Base-by-base conservation (phyloP, 116 monocot genomes). In the Cymodocea nodosa region DNA sequence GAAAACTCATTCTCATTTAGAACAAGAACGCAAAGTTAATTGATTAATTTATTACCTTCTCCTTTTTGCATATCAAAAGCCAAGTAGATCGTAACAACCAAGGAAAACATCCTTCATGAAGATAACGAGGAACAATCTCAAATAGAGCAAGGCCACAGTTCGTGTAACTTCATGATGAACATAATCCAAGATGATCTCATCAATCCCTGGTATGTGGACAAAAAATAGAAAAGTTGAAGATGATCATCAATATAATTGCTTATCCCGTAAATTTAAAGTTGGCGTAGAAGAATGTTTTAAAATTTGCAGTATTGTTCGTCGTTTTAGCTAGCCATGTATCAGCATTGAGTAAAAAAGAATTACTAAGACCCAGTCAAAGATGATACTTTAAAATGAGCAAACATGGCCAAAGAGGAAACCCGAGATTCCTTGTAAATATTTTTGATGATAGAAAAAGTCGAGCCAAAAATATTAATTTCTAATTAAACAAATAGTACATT, bases 81-180 rank as follows among this genome's bases (percentile, higher is more conserved):
- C 54, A 48, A 67, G 53, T 18, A 67, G 17, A 67, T 67, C 67
- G 13, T 67, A 67, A 48, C 52, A 23, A 53, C 51, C 49, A 35
- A 67, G 52, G 67, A 67, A 67, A 67, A 67, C 35, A 54, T 67
- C 67, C 17, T 54, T 67, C 67, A 67, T 54, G 52, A 67, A 40
- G 1, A 67, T 17, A 35, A 67, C 54, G 17, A 67, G 67, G 53
- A 52, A 67, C 67, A 67, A 67, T 54, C 67, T 54, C 67, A 67
- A 18, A 52, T 67, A 67, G 35, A 67, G 67, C 11, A 67, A 67
- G 35, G 53, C 67, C 67, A 52, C 35, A 35, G 16, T 52, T 67
- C 67, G 52, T 34, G 53, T 53, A 37, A 67, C 36, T 36, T 67
- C 67, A 35, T 67, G 67, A n/a, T 67, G 67, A 53, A 67, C 67